Conservation (phyloP, 306 rosid genomes). For the Quercus glauca region DNA sequence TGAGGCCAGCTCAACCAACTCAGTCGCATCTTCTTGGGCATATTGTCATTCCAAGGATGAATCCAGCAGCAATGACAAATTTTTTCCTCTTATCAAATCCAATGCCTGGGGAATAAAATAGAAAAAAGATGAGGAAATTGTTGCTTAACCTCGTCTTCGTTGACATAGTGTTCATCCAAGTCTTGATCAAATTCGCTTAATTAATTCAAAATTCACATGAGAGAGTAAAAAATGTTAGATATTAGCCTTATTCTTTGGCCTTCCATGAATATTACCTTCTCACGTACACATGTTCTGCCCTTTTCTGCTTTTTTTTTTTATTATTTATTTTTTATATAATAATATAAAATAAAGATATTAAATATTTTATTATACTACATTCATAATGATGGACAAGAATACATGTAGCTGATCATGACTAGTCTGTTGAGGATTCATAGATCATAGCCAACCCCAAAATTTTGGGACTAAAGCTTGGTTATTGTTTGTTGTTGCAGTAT, state of each 20-base stretch:
- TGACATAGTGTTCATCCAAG: not conserved
- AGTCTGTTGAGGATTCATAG: no score
- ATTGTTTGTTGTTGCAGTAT: no score
- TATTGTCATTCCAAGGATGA: constrained; percentile 95
- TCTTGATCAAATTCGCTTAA: not conserved
- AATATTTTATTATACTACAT: not conserved
- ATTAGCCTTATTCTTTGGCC: not conserved
- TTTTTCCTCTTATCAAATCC: constrained; percentile 85
- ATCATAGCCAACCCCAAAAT: no score
- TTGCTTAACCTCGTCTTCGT: not conserved
- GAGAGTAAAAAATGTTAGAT: not conserved
- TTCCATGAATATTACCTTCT: not conserved
- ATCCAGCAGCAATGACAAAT: constrained; percentile 75
- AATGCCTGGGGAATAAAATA: constrained; percentile 49
- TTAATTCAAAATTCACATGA: not conserved
- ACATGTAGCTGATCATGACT: no score
- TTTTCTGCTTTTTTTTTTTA: not conserved
- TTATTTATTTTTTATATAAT: not conserved
- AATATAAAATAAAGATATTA: not conserved
- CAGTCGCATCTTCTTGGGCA: constrained; percentile 77
- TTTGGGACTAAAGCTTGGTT: no score
- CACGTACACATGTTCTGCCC: not conserved
- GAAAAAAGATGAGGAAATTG: not conserved
- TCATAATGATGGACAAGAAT: no score
- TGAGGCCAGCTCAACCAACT: constrained; percentile 88